phyloP scores from a whole-genome alignment of 1,139 yeast species.

The Geotrichum restrictum region DNA sequence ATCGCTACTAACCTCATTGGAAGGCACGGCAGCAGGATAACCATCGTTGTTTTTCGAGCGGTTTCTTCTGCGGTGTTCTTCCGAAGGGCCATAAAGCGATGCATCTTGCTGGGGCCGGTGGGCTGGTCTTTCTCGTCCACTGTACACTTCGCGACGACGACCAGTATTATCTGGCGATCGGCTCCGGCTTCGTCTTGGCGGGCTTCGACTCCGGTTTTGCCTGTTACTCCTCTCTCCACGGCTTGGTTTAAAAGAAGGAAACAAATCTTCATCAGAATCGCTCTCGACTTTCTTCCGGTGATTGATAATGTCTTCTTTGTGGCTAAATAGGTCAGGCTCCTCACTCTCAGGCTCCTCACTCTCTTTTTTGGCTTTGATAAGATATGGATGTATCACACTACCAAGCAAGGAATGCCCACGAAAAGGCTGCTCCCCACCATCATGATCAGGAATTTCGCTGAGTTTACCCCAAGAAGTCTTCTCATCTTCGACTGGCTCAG shows the following conservation, averaged over 20 bases:
- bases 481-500: background rate
- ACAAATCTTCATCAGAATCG: constrained; percentile 23
- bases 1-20: too few species aligned
- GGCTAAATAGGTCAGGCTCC: constrained; percentile 1
- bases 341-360: background rate
- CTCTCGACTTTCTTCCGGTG: background rate
- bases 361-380: constrained; percentile 7
- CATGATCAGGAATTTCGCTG: too few species aligned
- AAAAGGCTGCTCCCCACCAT: background rate
- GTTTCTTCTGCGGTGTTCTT: too few species aligned
- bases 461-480: constrained; percentile 15
- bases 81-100: too few species aligned
- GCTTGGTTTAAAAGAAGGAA: constrained; percentile 11
- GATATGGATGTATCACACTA: background rate
- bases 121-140: too few species aligned
- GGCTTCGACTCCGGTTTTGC: background rate
- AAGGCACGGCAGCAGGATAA: too few species aligned
- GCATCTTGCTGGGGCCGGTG: too few species aligned
- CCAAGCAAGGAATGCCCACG: background rate
- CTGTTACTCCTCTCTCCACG: background rate
- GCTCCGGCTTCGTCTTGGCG: too few species aligned
- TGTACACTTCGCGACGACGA: too few species aligned
- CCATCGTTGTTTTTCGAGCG: too few species aligned
- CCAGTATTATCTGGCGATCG: too few species aligned
- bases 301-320: constrained; percentile 4